Evolutionary conservation across 2,329 filamentous ascomycete genomes (phyloP).

Genomic region (Pyricularia grisea): DNA sequence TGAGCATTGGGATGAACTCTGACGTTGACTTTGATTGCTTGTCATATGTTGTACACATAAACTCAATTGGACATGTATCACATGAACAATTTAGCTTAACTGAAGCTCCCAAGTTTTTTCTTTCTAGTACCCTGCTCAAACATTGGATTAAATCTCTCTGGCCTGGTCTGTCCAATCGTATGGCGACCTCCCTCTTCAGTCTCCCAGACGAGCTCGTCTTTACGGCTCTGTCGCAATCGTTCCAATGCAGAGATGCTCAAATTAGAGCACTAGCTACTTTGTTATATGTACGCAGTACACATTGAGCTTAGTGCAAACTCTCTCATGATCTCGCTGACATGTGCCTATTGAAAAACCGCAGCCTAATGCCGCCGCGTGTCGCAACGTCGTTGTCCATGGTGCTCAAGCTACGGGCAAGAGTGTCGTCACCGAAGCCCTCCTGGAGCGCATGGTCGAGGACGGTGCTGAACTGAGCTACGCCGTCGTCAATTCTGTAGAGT

Average conservation of each 20-base stretch:
- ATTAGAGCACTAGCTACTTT: slow-evolving; percentile 49
- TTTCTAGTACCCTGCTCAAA: not conserved
- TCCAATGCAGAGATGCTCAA: slow-evolving; percentile 49
- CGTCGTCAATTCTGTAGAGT: slow-evolving; percentile 62
- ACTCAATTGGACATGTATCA: not conserved
- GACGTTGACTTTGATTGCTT: not conserved
- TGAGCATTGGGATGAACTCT: not conserved
- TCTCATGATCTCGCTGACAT: slow-evolving; percentile 5
- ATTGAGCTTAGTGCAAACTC: slow-evolving; percentile 7
- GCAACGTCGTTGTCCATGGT: slow-evolving; percentile 73
- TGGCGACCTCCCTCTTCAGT: slow-evolving; percentile 27
- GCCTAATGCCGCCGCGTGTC: slow-evolving; percentile 58
- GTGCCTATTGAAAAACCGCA: slow-evolving; percentile 19
- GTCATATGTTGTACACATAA: not conserved
- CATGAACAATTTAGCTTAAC: not conserved
- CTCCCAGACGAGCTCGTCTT: slow-evolving; percentile 43
- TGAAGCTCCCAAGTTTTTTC: not conserved
- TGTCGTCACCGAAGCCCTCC: slow-evolving; percentile 53
- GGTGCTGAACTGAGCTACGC: slow-evolving; percentile 45
- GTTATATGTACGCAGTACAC: slow-evolving; percentile 30
- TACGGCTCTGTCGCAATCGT: slow-evolving; percentile 33
- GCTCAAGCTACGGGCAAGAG: slow-evolving; percentile 83
- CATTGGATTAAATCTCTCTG: not conserved
- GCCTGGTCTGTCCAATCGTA: not conserved
- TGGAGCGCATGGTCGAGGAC: slow-evolving; percentile 33